Percentiles rank a stretch among this genome's conserved stretches.
These are phyloP conservation scores for Xylaria sp. DNA, from an alignment of 2,329 filamentous ascomycete genomes.

Conservation along the genomic window DNA sequence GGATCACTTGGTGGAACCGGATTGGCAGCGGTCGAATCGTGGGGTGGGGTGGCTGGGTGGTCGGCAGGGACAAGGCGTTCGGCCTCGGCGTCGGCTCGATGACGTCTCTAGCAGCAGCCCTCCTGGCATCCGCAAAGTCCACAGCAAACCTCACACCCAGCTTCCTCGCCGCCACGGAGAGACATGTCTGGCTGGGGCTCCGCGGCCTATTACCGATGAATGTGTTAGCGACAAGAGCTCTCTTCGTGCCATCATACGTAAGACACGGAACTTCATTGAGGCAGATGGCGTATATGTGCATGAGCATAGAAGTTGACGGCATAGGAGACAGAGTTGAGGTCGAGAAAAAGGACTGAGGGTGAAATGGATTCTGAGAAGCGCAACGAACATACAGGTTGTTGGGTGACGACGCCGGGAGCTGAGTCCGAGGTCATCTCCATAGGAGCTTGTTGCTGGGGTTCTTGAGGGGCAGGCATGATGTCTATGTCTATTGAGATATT, in stretches of 20 bases:
- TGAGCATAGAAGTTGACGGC: background rate
- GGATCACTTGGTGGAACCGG: background rate
- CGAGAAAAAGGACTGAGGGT: background rate
- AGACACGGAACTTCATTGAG: too few relatives aligned
- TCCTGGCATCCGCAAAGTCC: conserved; percentile 59
- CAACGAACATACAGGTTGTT: conserved; percentile 56
- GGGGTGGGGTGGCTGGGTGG: background rate
- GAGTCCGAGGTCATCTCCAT: conserved; percentile 53
- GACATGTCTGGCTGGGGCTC: conserved; percentile 58
- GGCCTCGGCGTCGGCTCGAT: background rate
- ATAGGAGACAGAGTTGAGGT: background rate
- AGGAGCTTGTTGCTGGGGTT: conserved; percentile 57
- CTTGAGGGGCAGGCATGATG: conserved; percentile 55
- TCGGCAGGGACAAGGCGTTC: too few relatives aligned
- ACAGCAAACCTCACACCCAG: conserved; percentile 59
- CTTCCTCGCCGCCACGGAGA: conserved; percentile 59
- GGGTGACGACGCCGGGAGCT: conserved; percentile 51
- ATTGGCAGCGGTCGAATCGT: background rate
- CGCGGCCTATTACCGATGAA: conserved; percentile 43
- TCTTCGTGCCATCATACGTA: background rate
- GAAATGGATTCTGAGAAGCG: background rate
- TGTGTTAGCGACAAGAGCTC: conserved; percentile 17
- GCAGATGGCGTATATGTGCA: background rate
- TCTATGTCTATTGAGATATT: conserved; percentile 16
- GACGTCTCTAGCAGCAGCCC: conserved; percentile 54